phyloP scores from a whole-genome alignment of 106 monocot species.

The Amphibolis antarctica region DNA sequence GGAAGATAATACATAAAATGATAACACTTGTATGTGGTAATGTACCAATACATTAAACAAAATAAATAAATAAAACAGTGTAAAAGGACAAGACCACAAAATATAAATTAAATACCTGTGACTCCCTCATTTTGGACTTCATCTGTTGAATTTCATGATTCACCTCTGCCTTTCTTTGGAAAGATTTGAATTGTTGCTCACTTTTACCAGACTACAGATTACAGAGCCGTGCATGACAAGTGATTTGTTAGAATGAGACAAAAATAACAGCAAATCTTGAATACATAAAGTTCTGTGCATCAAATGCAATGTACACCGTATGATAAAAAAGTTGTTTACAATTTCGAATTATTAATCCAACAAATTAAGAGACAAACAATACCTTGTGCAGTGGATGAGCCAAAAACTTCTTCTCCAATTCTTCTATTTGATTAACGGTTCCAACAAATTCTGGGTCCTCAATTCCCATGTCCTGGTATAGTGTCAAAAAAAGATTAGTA shows the following conservation, averaged over 20 bases:
- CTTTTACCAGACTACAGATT: constrained; percentile 61
- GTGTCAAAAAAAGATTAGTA: background rate
- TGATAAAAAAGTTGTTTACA: too few relatives aligned
- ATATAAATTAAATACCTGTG: constrained; percentile 47
- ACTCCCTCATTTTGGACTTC: constrained; percentile 86
- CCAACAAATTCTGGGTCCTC: constrained; percentile 38
- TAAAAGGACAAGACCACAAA: background rate
- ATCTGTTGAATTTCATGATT: constrained; percentile 92
- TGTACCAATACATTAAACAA: background rate
- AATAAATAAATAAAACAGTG: background rate
- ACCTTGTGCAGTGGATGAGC: constrained; percentile 89
- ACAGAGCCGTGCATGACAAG: background rate
- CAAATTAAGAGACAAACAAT: constrained; percentile 6
- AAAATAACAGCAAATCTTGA: background rate
- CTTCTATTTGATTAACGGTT: constrained; percentile 47
- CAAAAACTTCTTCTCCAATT: constrained; percentile 68
- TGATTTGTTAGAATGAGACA: background rate
- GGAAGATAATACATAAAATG: background rate
- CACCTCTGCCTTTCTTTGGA: constrained; percentile 92
- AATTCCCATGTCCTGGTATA: constrained; percentile 50
- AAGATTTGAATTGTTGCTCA: constrained; percentile 74
- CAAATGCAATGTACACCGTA: too few relatives aligned
- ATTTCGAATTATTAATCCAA: too few relatives aligned
- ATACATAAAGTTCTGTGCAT: too few relatives aligned
- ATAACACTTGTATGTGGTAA: background rate